These are phyloP conservation scores for Paracoccidioides lutzii DNA, from an alignment of 2,329 filamentous ascomycete genomes.

Conservation along the genomic window DNA sequence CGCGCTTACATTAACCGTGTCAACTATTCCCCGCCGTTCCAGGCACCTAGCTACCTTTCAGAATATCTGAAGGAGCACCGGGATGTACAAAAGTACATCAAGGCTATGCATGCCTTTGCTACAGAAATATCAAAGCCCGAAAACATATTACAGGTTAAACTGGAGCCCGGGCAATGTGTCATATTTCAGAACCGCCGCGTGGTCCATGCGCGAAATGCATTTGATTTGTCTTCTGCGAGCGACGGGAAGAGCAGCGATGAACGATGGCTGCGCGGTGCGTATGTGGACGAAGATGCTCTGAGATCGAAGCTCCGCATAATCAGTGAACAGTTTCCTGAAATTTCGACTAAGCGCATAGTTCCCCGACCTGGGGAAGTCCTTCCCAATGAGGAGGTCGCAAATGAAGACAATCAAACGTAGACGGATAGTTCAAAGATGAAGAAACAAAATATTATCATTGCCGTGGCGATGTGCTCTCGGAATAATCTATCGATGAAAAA, in stretches of 20 bases:
- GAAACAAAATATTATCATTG: too few species aligned
- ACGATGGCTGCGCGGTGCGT: slow-evolving; percentile 76
- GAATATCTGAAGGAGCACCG: slow-evolving; percentile 11
- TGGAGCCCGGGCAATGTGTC: slow-evolving; percentile 73
- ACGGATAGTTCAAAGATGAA: too few species aligned
- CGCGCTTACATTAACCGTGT: slow-evolving; percentile 28
- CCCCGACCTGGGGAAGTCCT: background rate
- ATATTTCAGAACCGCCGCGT: slow-evolving; percentile 83
- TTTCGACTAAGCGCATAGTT: slow-evolving; percentile 7
- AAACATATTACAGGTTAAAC: slow-evolving; percentile 55
- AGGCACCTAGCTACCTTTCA: slow-evolving; percentile 37
- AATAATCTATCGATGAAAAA: too few species aligned
- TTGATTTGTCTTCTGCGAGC: slow-evolving; percentile 38
- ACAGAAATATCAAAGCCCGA: slow-evolving; percentile 42
- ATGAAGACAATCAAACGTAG: too few species aligned
- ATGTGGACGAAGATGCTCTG: slow-evolving; percentile 58
- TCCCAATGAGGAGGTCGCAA: too few species aligned
- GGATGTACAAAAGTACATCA: slow-evolving; percentile 11
- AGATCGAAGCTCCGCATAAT: slow-evolving; percentile 35
- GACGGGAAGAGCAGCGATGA: slow-evolving; percentile 41
- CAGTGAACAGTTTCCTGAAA: slow-evolving; percentile 10
- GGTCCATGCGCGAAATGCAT: slow-evolving; percentile 69
- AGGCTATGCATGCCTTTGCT: slow-evolving; percentile 48
- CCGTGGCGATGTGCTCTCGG: too few species aligned
- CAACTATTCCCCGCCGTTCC: slow-evolving; percentile 72